phyloP scores from a whole-genome alignment of 140 eudicot genomes.

The Bidens hawaiensis region DNA sequence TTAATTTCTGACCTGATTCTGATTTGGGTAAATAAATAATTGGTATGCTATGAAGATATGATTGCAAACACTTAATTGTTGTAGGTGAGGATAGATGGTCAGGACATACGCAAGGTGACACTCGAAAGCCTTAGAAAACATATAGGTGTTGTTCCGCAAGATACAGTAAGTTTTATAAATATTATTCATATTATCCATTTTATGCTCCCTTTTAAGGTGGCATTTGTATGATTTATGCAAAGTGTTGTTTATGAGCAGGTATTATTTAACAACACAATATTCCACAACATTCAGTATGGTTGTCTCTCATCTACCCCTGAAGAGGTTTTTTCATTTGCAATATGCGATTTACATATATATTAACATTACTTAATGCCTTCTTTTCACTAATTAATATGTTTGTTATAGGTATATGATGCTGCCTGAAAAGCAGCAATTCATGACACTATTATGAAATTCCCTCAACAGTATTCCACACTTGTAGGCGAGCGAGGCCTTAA shows the following conservation, averaged over 20 bases:
- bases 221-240: slow-evolving; percentile 7
- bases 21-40: slow-evolving; percentile 1
- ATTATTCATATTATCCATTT: no score
- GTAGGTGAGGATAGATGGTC: slow-evolving; percentile 88
- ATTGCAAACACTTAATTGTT: no score
- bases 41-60: no score
- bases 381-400: neutral
- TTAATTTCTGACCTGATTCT: neutral
- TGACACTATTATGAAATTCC: slow-evolving; percentile 91
- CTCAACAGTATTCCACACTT: slow-evolving; percentile 68
- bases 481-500: slow-evolving; percentile 97
- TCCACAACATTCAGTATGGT: slow-evolving; percentile 91
- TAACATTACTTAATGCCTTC: neutral
- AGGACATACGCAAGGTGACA: slow-evolving; percentile 68
- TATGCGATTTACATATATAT: neutral
- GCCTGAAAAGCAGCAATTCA: slow-evolving; percentile 91
- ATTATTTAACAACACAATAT: slow-evolving; percentile 88
- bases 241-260: slow-evolving; percentile 48
- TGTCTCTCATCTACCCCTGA: slow-evolving; percentile 78
- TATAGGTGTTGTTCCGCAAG: slow-evolving; percentile 96
- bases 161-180: slow-evolving; percentile 60
- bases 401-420: slow-evolving; percentile 70
- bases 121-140: slow-evolving; percentile 79
- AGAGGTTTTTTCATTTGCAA: slow-evolving; percentile 50
- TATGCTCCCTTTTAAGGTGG: slow-evolving; percentile 6